Evolutionary conservation across 2,329 filamentous ascomycete species (phyloP), one percentile per base, ranked within the genome.

Genomic region (Trichoderma sp.): DNA sequence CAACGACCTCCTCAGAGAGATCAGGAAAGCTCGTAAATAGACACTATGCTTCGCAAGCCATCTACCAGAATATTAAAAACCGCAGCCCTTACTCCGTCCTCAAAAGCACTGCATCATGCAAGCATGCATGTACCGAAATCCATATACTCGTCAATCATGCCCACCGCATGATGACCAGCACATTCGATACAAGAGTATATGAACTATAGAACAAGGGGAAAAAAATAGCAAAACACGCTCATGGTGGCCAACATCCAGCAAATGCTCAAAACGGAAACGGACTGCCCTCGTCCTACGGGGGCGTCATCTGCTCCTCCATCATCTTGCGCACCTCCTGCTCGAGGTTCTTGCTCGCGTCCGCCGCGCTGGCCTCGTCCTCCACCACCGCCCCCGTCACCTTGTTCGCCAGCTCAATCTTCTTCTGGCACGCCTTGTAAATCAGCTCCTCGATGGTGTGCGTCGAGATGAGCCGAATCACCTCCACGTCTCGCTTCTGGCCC

Each of bases 381-480:
- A 71, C 76, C 7, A 71, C 67, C 1, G 72, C 77, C 21, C 81
- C 81, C 7, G 81, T 84, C 56, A 85, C 83, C 72, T 82, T 82
- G 73, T 83, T 80, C 1, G 97, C 95, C 28, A 99, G 86, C 72
- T 92, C 91, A 65, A 99, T 83, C 81, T 99, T 99, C 71, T 93
- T 96, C 78, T 94, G 87, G 45, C 95, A 96, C 0, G 97, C 87
- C 52, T 90, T 90, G 77, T 94, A 90, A 60, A 99, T 96, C 67
- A 97, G 89, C 78, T 97, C 93, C 77, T 99, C 95, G 30, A 99
- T 91, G 0, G 94, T 96, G 64, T 84, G 86, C 64, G 83, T 85
- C 0, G 91, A 91, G 62, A 99, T 90, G 1, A 99, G 83, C 34
- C 93, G 84, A 47, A 97, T 88, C 47, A 99, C 90, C 74, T 99